Base-by-base conservation (phyloP, 2,329 filamentous ascomycete genomes). In the Septoria linicola region DNA sequence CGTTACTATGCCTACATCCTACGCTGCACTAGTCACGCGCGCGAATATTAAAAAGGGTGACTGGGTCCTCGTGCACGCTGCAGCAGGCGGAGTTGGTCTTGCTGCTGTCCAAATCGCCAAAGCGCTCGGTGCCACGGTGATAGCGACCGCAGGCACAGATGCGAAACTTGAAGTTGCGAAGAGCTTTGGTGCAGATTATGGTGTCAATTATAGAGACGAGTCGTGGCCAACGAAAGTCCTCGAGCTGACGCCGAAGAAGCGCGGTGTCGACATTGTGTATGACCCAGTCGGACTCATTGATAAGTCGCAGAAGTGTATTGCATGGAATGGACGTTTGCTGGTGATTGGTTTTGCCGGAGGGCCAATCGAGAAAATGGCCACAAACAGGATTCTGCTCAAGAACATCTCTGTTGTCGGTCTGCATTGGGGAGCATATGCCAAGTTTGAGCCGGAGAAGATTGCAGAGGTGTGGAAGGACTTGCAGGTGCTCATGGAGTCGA, bases 71-170 rank as follows among this genome's bases (percentile, higher is more conserved):
- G 83, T 97, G 11, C 92, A 97, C 67, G 92, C 92, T 1, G 92
- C 90, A 0, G 92, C 92, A 0, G 92, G 92, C 2, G 92, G 92
- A 13, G 92, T 96, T 8, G 92, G 92, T 0, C 75, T 96, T 1
- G 89, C 91, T 1, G 92, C 92, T 3, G 90, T 97, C 19, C 92
- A 96, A 70, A 84, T 97, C 54, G 92, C 92, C 21, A 96, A 96
- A 72, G 92, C 91, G 0, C 84, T 87, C 44, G 92, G 92, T 5
- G 92, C 92, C 8, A 93, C 80, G 2, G 92, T 97, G n/a, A 85
- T 97, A 55, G 92, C 92, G 3, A 96, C 92, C 0, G 92, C 90
- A 0, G 89, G 90, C 1, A 88, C 87, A 1, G 70, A 81, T 61
- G 82, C 85, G 45, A 97, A 97, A 73, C 79, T 90, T 7, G 80